These are phyloP conservation scores for Mucuna pruriens DNA, from an alignment of 306 rosid species.

Conservation along the genomic window DNA sequence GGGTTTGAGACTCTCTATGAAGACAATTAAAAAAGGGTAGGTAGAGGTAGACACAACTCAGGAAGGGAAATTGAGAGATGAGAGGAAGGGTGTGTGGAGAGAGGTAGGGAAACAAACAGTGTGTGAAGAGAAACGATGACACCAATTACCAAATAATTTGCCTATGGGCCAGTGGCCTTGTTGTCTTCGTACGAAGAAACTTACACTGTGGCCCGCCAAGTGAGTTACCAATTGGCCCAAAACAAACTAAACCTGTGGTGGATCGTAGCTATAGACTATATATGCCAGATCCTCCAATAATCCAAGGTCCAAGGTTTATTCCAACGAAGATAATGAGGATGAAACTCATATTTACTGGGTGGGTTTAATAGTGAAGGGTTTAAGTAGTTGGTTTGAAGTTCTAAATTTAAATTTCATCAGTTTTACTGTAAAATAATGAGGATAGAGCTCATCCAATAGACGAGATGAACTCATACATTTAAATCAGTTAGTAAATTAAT, in stretches of 20 bases:
- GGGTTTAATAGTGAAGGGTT: too few relatives aligned
- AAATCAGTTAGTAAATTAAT: too few relatives aligned
- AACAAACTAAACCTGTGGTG: neutral
- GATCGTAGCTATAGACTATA: too few relatives aligned
- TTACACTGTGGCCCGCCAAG: constrained; percentile 8
- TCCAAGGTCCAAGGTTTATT: too few relatives aligned
- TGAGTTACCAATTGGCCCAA: neutral
- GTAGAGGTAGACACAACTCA: neutral
- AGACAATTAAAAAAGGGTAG: neutral
- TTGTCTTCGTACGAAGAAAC: neutral
- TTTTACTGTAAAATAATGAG: too few relatives aligned
- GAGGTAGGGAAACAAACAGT: neutral
- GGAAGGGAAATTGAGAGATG: neutral
- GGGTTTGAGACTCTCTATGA: neutral
- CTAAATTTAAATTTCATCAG: too few relatives aligned
- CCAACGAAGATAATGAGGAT: too few relatives aligned
- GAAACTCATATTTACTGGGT: too few relatives aligned
- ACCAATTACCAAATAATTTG: neutral
- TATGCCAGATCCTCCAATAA: too few relatives aligned
- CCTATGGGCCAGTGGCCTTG: constrained; percentile 15
- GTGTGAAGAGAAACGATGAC: constrained; percentile 5
- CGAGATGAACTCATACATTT: too few relatives aligned
- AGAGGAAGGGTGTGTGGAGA: neutral
- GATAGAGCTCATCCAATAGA: too few relatives aligned
- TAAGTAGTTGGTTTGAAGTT: too few relatives aligned